A percentile compares a stretch with the other conserved stretches of the same genome.
Conservation (phyloP, 768 basidiomycete genomes). For the Macrocybe gigantea region DNA sequence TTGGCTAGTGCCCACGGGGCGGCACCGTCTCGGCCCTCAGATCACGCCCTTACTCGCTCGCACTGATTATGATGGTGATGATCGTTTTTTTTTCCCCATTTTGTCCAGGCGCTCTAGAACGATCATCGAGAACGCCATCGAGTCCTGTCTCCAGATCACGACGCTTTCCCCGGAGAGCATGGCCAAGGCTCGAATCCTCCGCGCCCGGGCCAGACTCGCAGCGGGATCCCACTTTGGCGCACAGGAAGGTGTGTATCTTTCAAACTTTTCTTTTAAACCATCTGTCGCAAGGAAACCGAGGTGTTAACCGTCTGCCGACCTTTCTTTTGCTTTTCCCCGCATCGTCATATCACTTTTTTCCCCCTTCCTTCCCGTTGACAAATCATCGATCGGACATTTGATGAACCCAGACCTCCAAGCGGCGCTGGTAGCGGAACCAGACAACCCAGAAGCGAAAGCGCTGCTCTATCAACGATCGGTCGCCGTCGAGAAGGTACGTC, state of each 20-base stretch:
- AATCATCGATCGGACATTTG: not conserved
- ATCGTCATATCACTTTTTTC: not conserved
- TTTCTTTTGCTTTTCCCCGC: too few species aligned
- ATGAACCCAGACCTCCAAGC: constrained; percentile 54
- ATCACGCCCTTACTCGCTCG: not conserved
- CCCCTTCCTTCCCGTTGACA: not conserved
- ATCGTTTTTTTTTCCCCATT: constrained; percentile 5
- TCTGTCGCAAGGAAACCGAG: too few species aligned
- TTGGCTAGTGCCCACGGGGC: too few species aligned
- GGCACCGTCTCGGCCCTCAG: too few species aligned
- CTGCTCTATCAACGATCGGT: constrained; percentile 52
- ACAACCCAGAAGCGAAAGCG: constrained; percentile 62
- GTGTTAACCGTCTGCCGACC: too few species aligned
- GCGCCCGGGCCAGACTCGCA: constrained; percentile 61
- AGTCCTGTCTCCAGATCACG: constrained; percentile 59
- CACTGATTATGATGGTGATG: constrained; percentile 3
- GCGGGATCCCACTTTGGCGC: constrained; percentile 56
- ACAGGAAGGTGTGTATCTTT: constrained; percentile 46
- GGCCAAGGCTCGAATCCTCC: constrained; percentile 57
- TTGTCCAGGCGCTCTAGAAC: constrained; percentile 44
- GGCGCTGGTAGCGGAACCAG: constrained; percentile 57
- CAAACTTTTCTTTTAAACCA: constrained; percentile 3
- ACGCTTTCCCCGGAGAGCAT: constrained; percentile 44
- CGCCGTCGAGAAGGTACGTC: constrained; percentile 51
- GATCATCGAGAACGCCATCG: constrained; percentile 69